Base-by-base conservation (phyloP, 371 early-diverging fungal genomes). In the Syncephalastrum contaminatum region DNA sequence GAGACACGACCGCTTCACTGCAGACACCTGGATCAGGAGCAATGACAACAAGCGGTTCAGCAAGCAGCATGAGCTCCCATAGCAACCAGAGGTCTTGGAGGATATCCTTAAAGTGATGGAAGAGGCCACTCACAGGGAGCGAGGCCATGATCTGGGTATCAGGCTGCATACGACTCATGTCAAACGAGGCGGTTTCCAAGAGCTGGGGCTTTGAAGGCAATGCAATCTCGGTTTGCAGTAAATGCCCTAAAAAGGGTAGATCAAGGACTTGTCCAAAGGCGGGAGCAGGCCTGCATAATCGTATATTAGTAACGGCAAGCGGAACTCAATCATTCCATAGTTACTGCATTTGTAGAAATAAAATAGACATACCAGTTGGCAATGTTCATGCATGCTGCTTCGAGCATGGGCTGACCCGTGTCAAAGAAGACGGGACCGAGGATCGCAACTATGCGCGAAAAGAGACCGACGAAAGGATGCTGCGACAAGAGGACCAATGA, bases 11-110 rank as follows among this genome's bases (percentile, higher is more conserved):
- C 4, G 90, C 88, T 56, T 92, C 90, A 63, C 92, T 91, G 65
- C 92, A 92, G 12, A 87, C 83, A 30, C 84, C 73, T n/a, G 97
- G 97, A 21, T 89, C 90, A 24, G 91, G 92, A 4, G 92, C 91
- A 56, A 94, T 83, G 10, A 98, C 92, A 20, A 94, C 87, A 14
- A 98, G 73, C 13, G 96, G 90, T 71, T 97, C 96, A 18, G 88
- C 95, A 36, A 96, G 72, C n/a, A 96, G 68, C 84, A 97, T 88
- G 43, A 97, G 72, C 74, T 98, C 98, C 97, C 97, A 98, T 54
- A 92, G 78, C 43, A 86, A 63, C 94, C 95, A 97, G 40, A 96
- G 67, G 55, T 92, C 88, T 36, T 85, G 87, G 10, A 95, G 78
- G 30, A 88, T 77, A 46, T 87, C 86, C 59, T 80, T 82, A 72